Conservation (phyloP, 805 yeast species). For the Candida silvatica region DNA sequence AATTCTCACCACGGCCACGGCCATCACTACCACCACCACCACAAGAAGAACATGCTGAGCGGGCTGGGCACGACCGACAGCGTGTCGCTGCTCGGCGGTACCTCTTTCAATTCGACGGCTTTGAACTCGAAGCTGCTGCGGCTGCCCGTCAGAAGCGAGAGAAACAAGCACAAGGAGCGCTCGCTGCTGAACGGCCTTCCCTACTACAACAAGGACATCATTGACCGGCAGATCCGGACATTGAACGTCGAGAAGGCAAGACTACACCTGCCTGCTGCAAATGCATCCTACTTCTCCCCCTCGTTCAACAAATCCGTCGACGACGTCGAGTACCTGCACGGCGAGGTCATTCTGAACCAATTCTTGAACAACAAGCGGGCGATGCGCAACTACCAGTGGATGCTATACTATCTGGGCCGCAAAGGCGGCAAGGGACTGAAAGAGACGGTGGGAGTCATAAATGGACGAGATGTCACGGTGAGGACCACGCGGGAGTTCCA, state of each 20-base stretch:
- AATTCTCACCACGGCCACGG: slow-evolving; percentile 4
- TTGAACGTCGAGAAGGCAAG: slow-evolving; percentile 22
- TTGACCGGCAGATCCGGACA: slow-evolving; percentile 16
- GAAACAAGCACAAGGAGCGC: slow-evolving; percentile 10
- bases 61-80: slow-evolving; percentile 18
- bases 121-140: slow-evolving; percentile 20
- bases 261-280: slow-evolving; percentile 15
- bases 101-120: slow-evolving; percentile 15
- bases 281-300: slow-evolving; percentile 21
- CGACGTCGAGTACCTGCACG: slow-evolving; percentile 42
- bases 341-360: slow-evolving; percentile 36
- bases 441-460: slow-evolving; percentile 9
- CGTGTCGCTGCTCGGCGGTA: slow-evolving; percentile 20
- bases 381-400: slow-evolving; percentile 38
- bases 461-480: slow-evolving; percentile 10
- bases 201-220: slow-evolving; percentile 23
- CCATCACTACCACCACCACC: slow-evolving; percentile 5
- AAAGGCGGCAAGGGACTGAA: slow-evolving; percentile 26
- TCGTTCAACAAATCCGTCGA: slow-evolving; percentile 27
- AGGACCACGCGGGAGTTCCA: slow-evolving; percentile 20
- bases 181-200: slow-evolving; percentile 34
- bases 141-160: slow-evolving; percentile 16
- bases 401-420: slow-evolving; percentile 35
- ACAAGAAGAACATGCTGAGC: slow-evolving; percentile 17
- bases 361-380: slow-evolving; percentile 33